Base-by-base conservation (phyloP, 2,329 filamentous ascomycete species). In the Calcarisporium arbuscula region DNA sequence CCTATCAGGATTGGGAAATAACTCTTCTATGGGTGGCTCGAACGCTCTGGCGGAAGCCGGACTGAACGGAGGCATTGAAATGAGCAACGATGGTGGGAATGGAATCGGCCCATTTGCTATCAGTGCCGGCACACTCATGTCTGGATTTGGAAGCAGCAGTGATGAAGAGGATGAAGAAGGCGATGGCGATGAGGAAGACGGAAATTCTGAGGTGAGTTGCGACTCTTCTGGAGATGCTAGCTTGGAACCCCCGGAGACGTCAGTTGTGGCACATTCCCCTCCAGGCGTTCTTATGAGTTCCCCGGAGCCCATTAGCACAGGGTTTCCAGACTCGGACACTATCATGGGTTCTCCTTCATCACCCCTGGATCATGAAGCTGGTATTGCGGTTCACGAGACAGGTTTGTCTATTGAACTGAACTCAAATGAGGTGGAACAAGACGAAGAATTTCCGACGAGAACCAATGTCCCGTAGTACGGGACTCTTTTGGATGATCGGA, bases 161-260 rank as follows among this genome's bases (percentile, higher is more conserved):
- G 88, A 95, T 49, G 90, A 95, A 60, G 92, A 96, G 46, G 92
- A 96, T 44, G 90, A 95, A 49, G 90, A 95, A 43, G 84, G 87
- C 63, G 86, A 94, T 41, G 85, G 86, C 38, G 83, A 83, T 46
- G 82, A 90, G 45, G 83, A 86, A 48, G 82, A 86, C 42, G 76
- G 77, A 25, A 76, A 74, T 53, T 78, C 70, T 43, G 77, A 81
- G 77, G 77, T 81, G 63, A 73, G 77, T 62, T 45, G 46, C 40
- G 53, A 57, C 57, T 60, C 52, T 46, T 46, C 45, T 50, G 45
- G 40, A 28, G 41, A 42, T 34, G 43, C 38, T 31, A 44, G 47
- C 45, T 38, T 38, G 37, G 39, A 45, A 33, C 47, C 45, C 32
- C 45, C 54, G 35, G 52, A 53, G 44, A 48, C 44, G 36, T 47